These are phyloP conservation scores for Orbilia ellipsospora DNA, from an alignment of 2,329 filamentous ascomycete genomes.

Conservation along the genomic window DNA sequence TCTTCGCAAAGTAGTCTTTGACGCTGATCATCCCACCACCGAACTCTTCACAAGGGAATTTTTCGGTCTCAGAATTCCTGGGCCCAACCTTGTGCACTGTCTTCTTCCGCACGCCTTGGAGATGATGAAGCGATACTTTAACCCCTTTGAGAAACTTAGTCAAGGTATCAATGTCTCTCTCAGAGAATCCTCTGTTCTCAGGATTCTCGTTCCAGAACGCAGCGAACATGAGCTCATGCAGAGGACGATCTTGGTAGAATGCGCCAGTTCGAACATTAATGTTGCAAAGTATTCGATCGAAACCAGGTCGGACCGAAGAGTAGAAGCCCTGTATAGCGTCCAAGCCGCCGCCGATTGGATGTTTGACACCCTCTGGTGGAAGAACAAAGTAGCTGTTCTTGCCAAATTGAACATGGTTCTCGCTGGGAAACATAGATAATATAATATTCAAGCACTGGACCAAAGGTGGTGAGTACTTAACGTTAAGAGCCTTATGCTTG, in stretches of 20 bases:
- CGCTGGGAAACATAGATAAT: constrained; percentile 57
- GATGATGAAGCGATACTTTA: constrained; percentile 48
- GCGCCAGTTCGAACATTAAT: constrained; percentile 72
- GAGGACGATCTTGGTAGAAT: constrained; percentile 66
- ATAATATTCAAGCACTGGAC: constrained; percentile 58
- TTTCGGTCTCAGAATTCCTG: constrained; percentile 60
- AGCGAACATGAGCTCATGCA: constrained; percentile 48
- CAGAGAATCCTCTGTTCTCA: constrained; percentile 19
- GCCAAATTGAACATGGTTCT: constrained; percentile 57
- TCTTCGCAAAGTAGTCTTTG: constrained; percentile 65
- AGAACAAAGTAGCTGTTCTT: constrained; percentile 60
- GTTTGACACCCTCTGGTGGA: constrained; percentile 41
- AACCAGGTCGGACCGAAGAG: constrained; percentile 71
- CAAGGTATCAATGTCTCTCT: constrained; percentile 26
- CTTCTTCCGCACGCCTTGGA: constrained; percentile 59
- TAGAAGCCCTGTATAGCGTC: constrained; percentile 72
- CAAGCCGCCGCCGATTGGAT: constrained; percentile 67
- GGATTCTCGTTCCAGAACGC: constrained; percentile 13
- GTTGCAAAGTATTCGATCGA: constrained; percentile 71
- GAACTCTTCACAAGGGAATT: constrained; percentile 61
- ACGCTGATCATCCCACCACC: constrained; percentile 64
- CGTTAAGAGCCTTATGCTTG: constrained; percentile 54
- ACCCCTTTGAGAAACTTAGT: constrained; percentile 32
- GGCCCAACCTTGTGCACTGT: constrained; percentile 57
- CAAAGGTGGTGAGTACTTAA: constrained; percentile 56